Conservation (phyloP, 129 eudicot genomes). For the Centaurea solstitialis region DNA sequence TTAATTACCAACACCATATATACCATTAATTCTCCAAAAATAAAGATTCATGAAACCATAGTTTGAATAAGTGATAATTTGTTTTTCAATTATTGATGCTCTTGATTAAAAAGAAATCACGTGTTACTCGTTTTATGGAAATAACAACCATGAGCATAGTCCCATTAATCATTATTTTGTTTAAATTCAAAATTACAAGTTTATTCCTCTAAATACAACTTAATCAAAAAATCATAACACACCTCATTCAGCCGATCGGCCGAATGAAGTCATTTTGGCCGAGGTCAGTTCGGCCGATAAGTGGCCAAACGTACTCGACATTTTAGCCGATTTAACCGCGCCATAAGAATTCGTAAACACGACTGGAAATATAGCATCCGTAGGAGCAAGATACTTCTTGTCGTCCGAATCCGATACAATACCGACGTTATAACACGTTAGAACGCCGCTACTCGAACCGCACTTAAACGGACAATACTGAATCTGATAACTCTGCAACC, state of each 20-base stretch:
- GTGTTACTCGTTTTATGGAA: no score
- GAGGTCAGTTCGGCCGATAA: no score
- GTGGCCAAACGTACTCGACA: not conserved
- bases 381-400: conserved; percentile 15
- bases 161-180: not conserved
- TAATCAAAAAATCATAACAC: not conserved
- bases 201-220: not conserved
- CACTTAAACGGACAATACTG: conserved; percentile 35
- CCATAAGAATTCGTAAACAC: conserved; percentile 13
- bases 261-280: conserved; percentile 8
- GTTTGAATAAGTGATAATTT: no score
- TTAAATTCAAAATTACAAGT: not conserved
- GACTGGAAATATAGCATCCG: conserved; percentile 26
- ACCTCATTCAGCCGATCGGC: not conserved
- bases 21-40: no score
- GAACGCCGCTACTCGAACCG: conserved; percentile 8
- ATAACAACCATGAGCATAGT: no score
- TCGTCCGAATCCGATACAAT: conserved; percentile 2
- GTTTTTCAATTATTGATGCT: not conserved
- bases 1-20: no score
- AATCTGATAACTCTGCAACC: conserved; percentile 32
- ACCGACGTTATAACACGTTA: conserved; percentile 30
- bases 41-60: no score
- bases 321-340: not conserved
- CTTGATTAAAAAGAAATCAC: no score